Evolutionary conservation across 495 filamentous ascomycete genomes (phyloP), one percentile per base, ranked within the genome.

Genomic region (Neurospora tetrasperma): DNA sequence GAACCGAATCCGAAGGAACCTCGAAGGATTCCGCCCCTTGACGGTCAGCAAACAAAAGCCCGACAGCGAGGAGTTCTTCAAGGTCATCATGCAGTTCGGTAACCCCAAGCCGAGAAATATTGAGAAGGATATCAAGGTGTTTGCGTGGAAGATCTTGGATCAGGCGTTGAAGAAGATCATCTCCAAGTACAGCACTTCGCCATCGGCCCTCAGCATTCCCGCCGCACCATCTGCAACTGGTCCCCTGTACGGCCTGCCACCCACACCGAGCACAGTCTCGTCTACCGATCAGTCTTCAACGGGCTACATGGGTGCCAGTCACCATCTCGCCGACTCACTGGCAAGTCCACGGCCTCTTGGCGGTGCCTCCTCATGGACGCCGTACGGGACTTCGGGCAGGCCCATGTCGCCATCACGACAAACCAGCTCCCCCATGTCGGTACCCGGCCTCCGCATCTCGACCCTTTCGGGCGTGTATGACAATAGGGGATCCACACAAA

Each of bases 81-180:
- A 97, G 83, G 84, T 98, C 74, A 98, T 99, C 82, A 98, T 99
- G 96, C 91, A 89, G n/a, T 97, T 98, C 79, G 92, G 93, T 12
- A 90, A 89, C 35, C 96, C 96, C 3, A 98, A 98, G 84, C 96
- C 96, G 7, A 87, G 96, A 48, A 97, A 97, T 76, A 99, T 99
- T 76, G 96, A 98, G 85, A 99, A 99, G 83, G 94, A 97, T 77
- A 93, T 99, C 76, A 99, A 99, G 81, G 96, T 98, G 7, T 99
- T 98, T 79, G 90, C 93, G 12, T 99, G 96, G 96, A 93, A 91
- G 78, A 91, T 92, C 69, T 83, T 99, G 14, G 86, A 85, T 14
- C 86, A 88, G 59, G 94, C 96, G 0, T 83, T 99, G 71, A 96
- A 94, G 86, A 99, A 99, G 84, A 97, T 98, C 78, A 96, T 98